Evolutionary conservation across 2,329 filamentous ascomycete species (phyloP), one percentile per base, ranked within the genome.

Genomic region (Incumbomyces lentus): DNA sequence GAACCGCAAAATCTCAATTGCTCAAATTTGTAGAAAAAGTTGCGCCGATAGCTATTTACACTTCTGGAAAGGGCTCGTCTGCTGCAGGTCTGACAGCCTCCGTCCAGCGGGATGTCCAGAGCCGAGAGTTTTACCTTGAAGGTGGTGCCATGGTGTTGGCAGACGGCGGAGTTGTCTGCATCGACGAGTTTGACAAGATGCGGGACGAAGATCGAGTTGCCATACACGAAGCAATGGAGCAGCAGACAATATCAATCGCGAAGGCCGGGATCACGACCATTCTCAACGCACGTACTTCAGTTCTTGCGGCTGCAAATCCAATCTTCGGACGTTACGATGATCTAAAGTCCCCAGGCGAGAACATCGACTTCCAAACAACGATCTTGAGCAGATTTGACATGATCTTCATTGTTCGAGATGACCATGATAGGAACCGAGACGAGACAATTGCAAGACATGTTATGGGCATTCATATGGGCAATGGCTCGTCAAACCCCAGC

Each of bases 181-280:
- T 98, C 58, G 92, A 98, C 62, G 92, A 98, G 68, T 98, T 98
- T 62, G 92, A 98, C 71, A 98, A 98, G 73, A 98, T 98, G 92
- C 78, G 92, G 52, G 92, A 98, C 62, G 92, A 98, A 65, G 92
- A 98, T 59, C 79, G 92, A 57, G 92, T 96, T 6, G 92, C 92
- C 1, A 98, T 98, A 55, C 92, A 98, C 73, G 92, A 98, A 76
- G 92, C 92, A 49, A 98, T 98, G 92, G 92, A 98, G 64, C 92
- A 98, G 69, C 92, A 98, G 66, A 98, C 92, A 0, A 98, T 98
- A 51, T 96, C 92, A 10, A 96, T 98, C 58, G 92, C 92, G 53
- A 62, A 98, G 69, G 92, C 92, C 1, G 92, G 92, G 58, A 98
- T 98, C 61, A 98, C 92, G 1, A 98, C 92, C 0, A 96, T 98